Evolutionary conservation across 352 stramenopile genomes (phyloP).

Genomic region (Phytophthora kernoviae): DNA sequence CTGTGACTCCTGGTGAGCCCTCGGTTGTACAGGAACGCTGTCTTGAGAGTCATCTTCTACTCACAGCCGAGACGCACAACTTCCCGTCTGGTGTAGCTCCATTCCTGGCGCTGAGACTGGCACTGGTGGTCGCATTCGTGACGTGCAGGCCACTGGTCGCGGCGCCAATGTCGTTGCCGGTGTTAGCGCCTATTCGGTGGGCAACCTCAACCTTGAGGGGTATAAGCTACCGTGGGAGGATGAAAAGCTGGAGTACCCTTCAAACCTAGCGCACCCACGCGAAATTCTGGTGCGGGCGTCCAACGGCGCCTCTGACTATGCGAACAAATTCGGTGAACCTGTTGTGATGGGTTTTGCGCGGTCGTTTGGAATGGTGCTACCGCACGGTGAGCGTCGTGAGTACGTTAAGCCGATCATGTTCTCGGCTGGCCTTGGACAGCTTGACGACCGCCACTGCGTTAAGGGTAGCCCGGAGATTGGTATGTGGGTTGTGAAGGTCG

Average conservation of each 20-base stretch:
- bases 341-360: constrained; percentile 96
- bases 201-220: constrained; percentile 95
- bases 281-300: constrained; percentile 96
- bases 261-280: constrained; percentile 81
- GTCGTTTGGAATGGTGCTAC: constrained; percentile 95
- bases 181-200: constrained; percentile 75
- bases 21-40: constrained; percentile 53
- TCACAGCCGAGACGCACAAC: constrained; percentile 99
- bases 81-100: constrained; percentile 95
- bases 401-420: constrained; percentile 99
- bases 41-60: constrained; percentile 91
- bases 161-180: constrained; percentile 94
- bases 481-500: constrained; percentile 98
- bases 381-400: constrained; percentile 94
- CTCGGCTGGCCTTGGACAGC: constrained; percentile 94
- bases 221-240: constrained; percentile 97
- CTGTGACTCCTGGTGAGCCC: constrained; percentile 52
- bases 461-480: constrained; percentile 92
- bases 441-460: constrained; percentile 90
- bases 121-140: constrained; percentile 95
- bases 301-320: constrained; percentile 98
- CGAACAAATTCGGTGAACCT: constrained; percentile 99
- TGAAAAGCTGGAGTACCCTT: constrained; percentile 80
- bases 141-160: constrained; percentile 97
- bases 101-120: constrained; percentile 94